phyloP scores from a whole-genome alignment of 1,139 yeast species.

The Taiozyma sp. region DNA sequence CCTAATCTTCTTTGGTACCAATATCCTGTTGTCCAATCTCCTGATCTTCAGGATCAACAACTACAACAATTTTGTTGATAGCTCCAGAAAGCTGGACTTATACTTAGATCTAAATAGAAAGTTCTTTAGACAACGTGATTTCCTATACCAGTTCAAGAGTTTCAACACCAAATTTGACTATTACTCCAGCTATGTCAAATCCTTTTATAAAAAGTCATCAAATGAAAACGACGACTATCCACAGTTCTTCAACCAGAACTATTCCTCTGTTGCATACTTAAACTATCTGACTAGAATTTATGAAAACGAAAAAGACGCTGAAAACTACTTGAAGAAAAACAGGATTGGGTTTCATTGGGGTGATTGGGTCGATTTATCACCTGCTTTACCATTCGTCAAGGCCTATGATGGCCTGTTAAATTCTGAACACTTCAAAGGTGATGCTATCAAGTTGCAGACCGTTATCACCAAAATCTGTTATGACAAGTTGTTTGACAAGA shows the following conservation, averaged over 20 bases:
- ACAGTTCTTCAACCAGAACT: constrained; percentile 13
- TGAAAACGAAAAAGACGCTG: constrained; percentile 13
- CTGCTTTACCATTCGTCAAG: constrained; percentile 21
- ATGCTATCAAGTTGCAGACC: constrained; percentile 12
- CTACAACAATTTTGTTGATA: constrained; percentile 15
- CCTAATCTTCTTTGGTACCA: constrained; percentile 15
- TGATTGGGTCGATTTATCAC: constrained; percentile 25
- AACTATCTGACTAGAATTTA: constrained; percentile 10
- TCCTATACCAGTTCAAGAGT: constrained; percentile 15
- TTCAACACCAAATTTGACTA: constrained; percentile 5
- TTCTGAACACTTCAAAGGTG: constrained; percentile 8
- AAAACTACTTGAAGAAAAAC: constrained; percentile 7
- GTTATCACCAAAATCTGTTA: constrained; percentile 18
- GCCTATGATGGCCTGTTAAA: constrained; percentile 14
- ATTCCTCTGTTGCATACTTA: constrained; percentile 14
- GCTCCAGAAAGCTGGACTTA: constrained; percentile 14
- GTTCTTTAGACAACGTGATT: constrained; percentile 16
- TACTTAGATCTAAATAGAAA: constrained; percentile 17
- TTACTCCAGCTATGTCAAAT: constrained; percentile 4
- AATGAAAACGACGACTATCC: constrained; percentile 1
- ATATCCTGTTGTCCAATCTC: constrained; percentile 14
- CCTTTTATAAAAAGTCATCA: constrained; percentile 6
- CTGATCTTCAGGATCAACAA: constrained; percentile 17
- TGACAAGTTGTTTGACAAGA: constrained; percentile 18
- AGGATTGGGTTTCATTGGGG: constrained; percentile 24